Base-by-base conservation (phyloP, 768 basidiomycete species). In the Hygrocybe punicea region DNA sequence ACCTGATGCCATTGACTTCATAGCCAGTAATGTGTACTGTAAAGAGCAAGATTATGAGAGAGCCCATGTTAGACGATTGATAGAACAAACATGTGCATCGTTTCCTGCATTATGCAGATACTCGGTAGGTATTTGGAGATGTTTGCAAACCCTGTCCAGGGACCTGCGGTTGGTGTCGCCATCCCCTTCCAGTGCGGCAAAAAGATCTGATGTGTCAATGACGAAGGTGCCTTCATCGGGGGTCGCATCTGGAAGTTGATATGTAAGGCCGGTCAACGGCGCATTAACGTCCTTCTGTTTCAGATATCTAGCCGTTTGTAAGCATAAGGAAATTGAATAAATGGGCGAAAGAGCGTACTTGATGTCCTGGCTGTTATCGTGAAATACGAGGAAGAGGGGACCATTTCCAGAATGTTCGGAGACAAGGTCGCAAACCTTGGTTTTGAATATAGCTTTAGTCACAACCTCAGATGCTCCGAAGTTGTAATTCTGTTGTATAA, bases 61-160 rank as follows among this genome's bases (percentile, higher is more conserved):
- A 37, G 52, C 14, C 34, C 11, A 50, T 13, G 19, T 17, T 23
- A 11, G 23, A 49, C 3, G 14, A n/a, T 33, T 16, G 17, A 35
- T 42, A 45, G 25, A n/a, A 72, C 84, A 40, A 62, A 92, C 91
- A 67, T 87, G 79, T 1, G 91, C 91, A 67, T 93, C 90, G 64
- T 93, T 93, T 0, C 91, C 91, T 1, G 89, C 91, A 64, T 94
- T 95, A 76, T 93, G 93, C 56, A 88, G 61, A 62, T 78, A 74
- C 34, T 76, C 61, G 1, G 82, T 80, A 0, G 71, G 60, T 50
- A 92, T 76, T 50, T 83, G 80, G 19, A 94, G 77, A 51, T 85
- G 81, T 46, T 74, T 72, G 69, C 86, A 89, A 29, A 84, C 78
- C 37, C 83, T 80, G 58, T 81, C 81, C 19, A 95, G 78, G 1